phyloP scores from a whole-genome alignment of 176 grass and related monocot genomes.

The Ananas comosus region DNA sequence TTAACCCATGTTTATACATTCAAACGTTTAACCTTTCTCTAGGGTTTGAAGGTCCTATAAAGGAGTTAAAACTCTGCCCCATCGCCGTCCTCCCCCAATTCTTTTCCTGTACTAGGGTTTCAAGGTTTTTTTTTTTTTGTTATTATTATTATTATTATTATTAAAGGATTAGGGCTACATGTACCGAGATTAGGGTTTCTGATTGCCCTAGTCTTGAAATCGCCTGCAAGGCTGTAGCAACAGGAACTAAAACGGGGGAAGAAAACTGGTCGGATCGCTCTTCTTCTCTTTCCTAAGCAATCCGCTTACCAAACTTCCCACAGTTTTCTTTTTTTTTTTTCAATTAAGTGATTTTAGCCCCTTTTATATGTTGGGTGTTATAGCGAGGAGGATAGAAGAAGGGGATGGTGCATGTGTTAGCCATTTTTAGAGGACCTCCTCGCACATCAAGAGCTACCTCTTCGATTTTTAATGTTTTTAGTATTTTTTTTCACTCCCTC shows the following conservation, averaged over 20 bases:
- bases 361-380: not conserved
- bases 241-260: constrained; percentile 14
- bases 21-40: too few relatives aligned
- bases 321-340: not conserved
- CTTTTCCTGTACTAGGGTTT: too few relatives aligned
- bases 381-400: constrained; percentile 37
- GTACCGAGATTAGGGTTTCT: constrained; percentile 26
- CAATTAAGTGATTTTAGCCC: not conserved
- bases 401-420: constrained; percentile 35
- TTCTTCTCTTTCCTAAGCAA: constrained; percentile 16
- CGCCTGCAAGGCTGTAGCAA: constrained; percentile 27
- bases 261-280: constrained; percentile 34
- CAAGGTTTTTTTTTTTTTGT: not conserved
- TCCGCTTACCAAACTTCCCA: constrained; percentile 35
- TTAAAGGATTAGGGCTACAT: constrained; percentile 14
- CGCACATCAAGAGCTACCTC: constrained; percentile 32
- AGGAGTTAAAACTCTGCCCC: too few relatives aligned
- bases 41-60: too few relatives aligned
- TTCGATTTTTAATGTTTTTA: too few relatives aligned
- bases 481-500: not conserved
- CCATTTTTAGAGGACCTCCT: constrained; percentile 64
- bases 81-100: too few relatives aligned
- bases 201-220: constrained; percentile 24
- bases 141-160: constrained; percentile 1
- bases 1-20: too few relatives aligned